These are phyloP conservation scores for Santalum album DNA, from an alignment of 164 flowering plant species.

Conservation along the genomic window DNA sequence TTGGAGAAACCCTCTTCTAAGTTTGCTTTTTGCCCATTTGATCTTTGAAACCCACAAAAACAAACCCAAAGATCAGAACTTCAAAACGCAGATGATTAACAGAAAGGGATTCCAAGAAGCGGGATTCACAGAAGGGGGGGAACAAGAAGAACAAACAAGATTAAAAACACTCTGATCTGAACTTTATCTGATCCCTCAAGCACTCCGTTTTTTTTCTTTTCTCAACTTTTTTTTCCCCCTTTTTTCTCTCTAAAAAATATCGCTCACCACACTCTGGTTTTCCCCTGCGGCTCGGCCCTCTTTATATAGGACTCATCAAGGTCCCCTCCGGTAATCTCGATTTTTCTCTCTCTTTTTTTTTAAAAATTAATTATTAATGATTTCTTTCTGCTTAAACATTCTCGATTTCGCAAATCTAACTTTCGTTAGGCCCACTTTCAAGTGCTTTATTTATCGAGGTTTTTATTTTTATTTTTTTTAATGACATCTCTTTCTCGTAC, in stretches of 20 bases:
- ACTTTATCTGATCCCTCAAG: slow-evolving; percentile 8
- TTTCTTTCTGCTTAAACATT: too few relatives aligned
- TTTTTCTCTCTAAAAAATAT: not conserved
- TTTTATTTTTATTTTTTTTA: too few relatives aligned
- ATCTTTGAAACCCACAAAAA: slow-evolving; percentile 5
- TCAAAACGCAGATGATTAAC: slow-evolving; percentile 44
- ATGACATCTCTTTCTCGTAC: too few relatives aligned
- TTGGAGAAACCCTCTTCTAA: slow-evolving; percentile 19
- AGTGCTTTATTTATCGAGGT: too few relatives aligned
- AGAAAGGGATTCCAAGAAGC: slow-evolving; percentile 52
- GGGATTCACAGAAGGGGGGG: slow-evolving; percentile 26
- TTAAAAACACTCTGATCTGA: slow-evolving; percentile 3
- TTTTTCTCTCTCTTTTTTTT: not conserved
- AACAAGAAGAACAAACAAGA: not conserved
- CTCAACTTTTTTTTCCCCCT: too few relatives aligned
- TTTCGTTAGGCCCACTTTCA: too few relatives aligned
- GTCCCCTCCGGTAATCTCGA: not conserved
- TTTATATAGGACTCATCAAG: slow-evolving; percentile 2
- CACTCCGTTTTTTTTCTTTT: slow-evolving; percentile 7
- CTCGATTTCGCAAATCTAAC: too few relatives aligned
- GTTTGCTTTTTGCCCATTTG: slow-evolving; percentile 29
- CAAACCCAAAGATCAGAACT: slow-evolving; percentile 28
- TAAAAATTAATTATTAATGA: not conserved
- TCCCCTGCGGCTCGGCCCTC: not conserved
- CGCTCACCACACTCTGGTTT: slow-evolving; percentile 12